Evolutionary conservation across 129 eudicot genomes (phyloP), one percentile per base, ranked within the genome.

Genomic region (Flaveria brownii): DNA sequence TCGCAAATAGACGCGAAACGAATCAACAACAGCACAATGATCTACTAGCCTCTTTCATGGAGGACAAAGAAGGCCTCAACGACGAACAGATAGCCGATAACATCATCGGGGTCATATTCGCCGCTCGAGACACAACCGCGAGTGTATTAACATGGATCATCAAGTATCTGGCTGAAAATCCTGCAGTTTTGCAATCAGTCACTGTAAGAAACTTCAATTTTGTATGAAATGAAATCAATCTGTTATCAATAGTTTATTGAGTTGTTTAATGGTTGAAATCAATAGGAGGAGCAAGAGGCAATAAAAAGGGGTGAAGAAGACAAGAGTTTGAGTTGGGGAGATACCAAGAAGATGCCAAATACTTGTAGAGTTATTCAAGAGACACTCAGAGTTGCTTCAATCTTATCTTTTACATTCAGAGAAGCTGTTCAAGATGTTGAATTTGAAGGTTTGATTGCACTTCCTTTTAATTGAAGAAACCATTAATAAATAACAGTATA

Each of bases 361-460:
- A 86, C 90, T 26, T 68, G 72, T 15, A 86, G 77, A 80, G 90
- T 87, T 26, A 78, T 87, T 64, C 73, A 75, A 69, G 91, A 87
- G 84, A 84, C 88, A 63, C 50, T 84, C 49, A 87, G 91, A 81
- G 86, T 87, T 84, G 91, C 91, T 43, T 84, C 88, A 68, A 87
- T 87, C 70, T 77, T 87, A 73, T 84, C 91, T 61, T 87, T 87
- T 81, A 78, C 88, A 25, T 87, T 79, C 30, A 74, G 91, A 75
- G 91, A 87, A 72, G 88, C 88, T 11, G 85, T 70, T 64, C 81
- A 71, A 65, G 88, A 84, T 57, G 86, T 87, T 23, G 86, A 81
- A 60, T 84, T 81, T 46, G 61, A 87, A 70, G 91, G 88, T 84
- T 26, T 74, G 77, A 20, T 65, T 39, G 50, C 50, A 18, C 17